Evolutionary conservation across 805 yeast genomes (phyloP).

Genomic region (Nakazawaea laoshanensis): DNA sequence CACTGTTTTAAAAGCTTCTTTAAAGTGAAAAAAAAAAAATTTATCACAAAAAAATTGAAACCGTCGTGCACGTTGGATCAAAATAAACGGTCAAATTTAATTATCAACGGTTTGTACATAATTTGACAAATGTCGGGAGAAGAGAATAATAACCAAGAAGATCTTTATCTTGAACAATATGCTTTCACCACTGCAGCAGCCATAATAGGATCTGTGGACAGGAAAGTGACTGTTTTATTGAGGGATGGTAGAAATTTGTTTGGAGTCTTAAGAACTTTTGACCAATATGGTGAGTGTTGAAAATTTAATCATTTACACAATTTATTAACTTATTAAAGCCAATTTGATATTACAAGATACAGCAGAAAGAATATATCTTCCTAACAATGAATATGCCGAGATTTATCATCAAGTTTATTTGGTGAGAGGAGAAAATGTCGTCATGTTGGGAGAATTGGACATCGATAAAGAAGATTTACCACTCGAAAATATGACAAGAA

Average conservation of each 20-base stretch:
- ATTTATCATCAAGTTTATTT: slow-evolving; percentile 50
- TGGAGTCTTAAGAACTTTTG: slow-evolving; percentile 91
- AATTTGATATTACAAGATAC: slow-evolving; percentile 90
- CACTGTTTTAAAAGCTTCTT: neutral
- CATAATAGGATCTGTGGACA: slow-evolving; percentile 78
- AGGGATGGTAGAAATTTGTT: slow-evolving; percentile 85
- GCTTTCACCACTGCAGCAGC: slow-evolving; percentile 88
- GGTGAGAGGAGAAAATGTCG: slow-evolving; percentile 94
- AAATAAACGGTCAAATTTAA: neutral
- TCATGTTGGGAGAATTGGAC: slow-evolving; percentile 88
- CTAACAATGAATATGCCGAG: slow-evolving; percentile 58
- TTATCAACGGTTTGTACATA: too few relatives aligned
- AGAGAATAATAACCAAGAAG: slow-evolving; percentile 18
- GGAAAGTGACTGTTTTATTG: slow-evolving; percentile 73
- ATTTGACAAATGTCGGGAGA: slow-evolving; percentile 4
- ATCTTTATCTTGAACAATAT: slow-evolving; percentile 68
- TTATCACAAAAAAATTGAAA: neutral
- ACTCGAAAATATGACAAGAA: slow-evolving; percentile 43
- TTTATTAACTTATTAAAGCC: slow-evolving; percentile 27
- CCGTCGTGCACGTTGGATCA: slow-evolving; percentile 1
- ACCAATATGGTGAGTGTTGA: slow-evolving; percentile 56
- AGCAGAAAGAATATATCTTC: slow-evolving; percentile 70
- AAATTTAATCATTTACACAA: neutral
- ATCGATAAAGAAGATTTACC: slow-evolving; percentile 77
- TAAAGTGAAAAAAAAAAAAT: neutral